Evolutionary conservation across 345 rosid species (phyloP).

Genomic region (Citrus medica): DNA sequence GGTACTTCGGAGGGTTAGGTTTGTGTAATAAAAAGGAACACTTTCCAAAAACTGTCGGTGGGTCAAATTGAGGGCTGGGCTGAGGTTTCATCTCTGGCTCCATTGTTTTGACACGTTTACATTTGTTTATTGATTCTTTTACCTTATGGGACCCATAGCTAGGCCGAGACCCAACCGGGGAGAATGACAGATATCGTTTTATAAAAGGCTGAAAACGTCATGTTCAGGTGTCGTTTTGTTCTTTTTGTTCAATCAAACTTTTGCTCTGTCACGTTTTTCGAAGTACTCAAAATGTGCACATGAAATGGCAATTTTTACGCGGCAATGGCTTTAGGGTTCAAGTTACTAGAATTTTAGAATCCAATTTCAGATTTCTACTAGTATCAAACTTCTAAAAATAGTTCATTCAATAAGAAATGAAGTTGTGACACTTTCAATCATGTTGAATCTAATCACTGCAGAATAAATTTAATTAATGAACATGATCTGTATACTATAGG

Average conservation of each 20-base stretch:
- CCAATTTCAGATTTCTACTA: not conserved
- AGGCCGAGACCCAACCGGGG: not conserved
- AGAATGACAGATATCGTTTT: too few species aligned
- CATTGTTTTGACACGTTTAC: constrained; percentile 16
- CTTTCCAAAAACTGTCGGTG: constrained; percentile 60
- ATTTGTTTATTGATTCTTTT: not conserved
- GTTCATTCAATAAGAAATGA: not conserved
- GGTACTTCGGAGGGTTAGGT: not conserved
- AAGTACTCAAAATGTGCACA: not conserved
- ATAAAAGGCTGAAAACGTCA: not conserved
- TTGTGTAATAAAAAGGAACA: not conserved
- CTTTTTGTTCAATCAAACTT: constrained; percentile 6
- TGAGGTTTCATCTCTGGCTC: not conserved
- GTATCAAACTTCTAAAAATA: not conserved
- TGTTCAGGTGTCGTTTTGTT: constrained; percentile 2
- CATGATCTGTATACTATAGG: not conserved
- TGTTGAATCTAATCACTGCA: not conserved
- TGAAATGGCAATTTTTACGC: not conserved
- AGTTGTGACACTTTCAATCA: not conserved
- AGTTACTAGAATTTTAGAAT: not conserved
- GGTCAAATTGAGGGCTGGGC: constrained; percentile 23
- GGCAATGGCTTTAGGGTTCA: not conserved
- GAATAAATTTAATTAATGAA: too few species aligned
- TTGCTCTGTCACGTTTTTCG: not conserved
- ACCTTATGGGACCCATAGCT: not conserved